Percentiles rank a stretch among this genome's conserved stretches.
phyloP scores from a whole-genome alignment of 2,329 filamentous ascomycete genomes.

The Davidsoniella virescens region DNA sequence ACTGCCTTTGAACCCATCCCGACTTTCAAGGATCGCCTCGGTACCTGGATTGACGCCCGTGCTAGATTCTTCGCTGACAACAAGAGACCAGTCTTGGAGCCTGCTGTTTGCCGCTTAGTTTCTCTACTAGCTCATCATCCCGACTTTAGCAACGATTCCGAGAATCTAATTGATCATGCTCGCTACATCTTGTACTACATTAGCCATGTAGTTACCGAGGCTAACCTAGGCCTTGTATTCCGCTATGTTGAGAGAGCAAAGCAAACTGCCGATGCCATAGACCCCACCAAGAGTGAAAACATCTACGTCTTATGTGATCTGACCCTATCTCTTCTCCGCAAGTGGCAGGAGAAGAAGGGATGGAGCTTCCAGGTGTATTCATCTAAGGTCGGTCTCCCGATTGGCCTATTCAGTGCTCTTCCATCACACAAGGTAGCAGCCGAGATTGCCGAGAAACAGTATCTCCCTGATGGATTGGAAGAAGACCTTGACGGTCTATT shows the following conservation, averaged over 20 bases:
- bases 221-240: slow-evolving; percentile 77
- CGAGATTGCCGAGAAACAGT: slow-evolving; percentile 73
- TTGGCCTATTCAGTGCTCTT: slow-evolving; percentile 60
- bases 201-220: slow-evolving; percentile 62
- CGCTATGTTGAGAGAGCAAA: slow-evolving; percentile 89
- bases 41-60: slow-evolving; percentile 80
- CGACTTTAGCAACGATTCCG: slow-evolving; percentile 54
- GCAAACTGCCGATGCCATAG: slow-evolving; percentile 67
- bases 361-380: slow-evolving; percentile 78
- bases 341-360: slow-evolving; percentile 71
- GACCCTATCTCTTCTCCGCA: slow-evolving; percentile 62
- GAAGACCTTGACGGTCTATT: slow-evolving; percentile 57
- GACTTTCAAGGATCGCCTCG: slow-evolving; percentile 56
- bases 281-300: slow-evolving; percentile 48
- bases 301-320: slow-evolving; percentile 82
- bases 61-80: slow-evolving; percentile 46
- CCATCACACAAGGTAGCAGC: slow-evolving; percentile 64
- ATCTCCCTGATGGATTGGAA: slow-evolving; percentile 60
- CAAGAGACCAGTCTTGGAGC: slow-evolving; percentile 56
- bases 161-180: slow-evolving; percentile 64
- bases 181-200: slow-evolving; percentile 86
- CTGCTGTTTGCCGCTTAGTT: slow-evolving; percentile 64
- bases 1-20: slow-evolving; percentile 74
- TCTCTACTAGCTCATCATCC: slow-evolving; percentile 87
- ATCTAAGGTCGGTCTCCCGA: slow-evolving; percentile 64